phyloP scores from a whole-genome alignment of 1,139 yeast species.

The Debaryomyces subglobosus region DNA sequence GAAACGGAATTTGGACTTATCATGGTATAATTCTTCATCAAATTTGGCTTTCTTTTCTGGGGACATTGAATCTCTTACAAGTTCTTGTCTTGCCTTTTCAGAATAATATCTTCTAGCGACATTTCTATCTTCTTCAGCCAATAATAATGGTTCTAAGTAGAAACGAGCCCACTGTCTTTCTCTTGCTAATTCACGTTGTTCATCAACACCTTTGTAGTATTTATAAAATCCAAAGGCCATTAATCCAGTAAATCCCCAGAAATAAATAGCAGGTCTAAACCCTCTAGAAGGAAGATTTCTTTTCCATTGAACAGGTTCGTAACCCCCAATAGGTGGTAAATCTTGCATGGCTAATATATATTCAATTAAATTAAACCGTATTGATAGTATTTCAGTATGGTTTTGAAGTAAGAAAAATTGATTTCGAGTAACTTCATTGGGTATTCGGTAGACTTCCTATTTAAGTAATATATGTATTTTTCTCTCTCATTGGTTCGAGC shows the following conservation, averaged over 20 bases:
- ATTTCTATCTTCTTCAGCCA: constrained; percentile 85
- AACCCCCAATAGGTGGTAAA: constrained; percentile 86
- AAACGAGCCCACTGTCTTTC: constrained; percentile 82
- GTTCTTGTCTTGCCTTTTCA: constrained; percentile 68
- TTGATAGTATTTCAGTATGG: neutral
- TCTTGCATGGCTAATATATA: constrained; percentile 58
- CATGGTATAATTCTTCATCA: constrained; percentile 48
- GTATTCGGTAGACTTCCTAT: constrained; percentile 17
- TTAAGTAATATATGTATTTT: constrained; percentile 12
- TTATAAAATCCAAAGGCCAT: constrained; percentile 76
- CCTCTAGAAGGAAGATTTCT: constrained; percentile 86
- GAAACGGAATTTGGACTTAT: constrained; percentile 49
- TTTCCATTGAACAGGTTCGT: constrained; percentile 88
- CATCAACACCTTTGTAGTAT: constrained; percentile 69
- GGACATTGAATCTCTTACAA: constrained; percentile 48
- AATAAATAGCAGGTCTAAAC: constrained; percentile 74
- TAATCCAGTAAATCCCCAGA: constrained; percentile 63
- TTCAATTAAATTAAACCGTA: neutral
- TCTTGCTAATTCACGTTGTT: constrained; percentile 74
- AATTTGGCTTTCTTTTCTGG: constrained; percentile 44
- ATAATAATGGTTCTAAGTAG: constrained; percentile 70
- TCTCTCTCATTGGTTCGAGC: neutral
- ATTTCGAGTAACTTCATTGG: constrained; percentile 19
- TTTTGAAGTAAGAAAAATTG: constrained; percentile 9
- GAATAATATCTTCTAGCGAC: constrained; percentile 72